phyloP scores from a whole-genome alignment of 1,139 yeast genomes.

The Pichia sp. region DNA sequence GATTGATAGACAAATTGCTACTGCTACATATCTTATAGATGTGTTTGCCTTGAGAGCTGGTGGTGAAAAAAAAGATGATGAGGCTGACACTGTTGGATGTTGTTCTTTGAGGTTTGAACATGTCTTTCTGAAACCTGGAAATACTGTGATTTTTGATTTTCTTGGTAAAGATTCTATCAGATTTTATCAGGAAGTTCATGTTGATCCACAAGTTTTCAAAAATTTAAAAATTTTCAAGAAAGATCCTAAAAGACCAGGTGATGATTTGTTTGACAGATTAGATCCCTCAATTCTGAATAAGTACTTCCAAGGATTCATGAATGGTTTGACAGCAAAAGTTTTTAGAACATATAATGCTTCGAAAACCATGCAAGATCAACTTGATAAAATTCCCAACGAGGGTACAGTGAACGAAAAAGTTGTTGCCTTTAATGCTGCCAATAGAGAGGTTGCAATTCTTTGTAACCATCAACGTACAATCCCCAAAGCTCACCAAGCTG shows the following conservation, averaged over 20 bases:
- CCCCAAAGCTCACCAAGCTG: slow-evolving; percentile 71
- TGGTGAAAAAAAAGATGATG: slow-evolving; percentile 95
- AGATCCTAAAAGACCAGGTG: slow-evolving; percentile 83
- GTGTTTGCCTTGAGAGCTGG: slow-evolving; percentile 97
- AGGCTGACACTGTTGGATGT: slow-evolving; percentile 97
- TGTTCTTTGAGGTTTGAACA: slow-evolving; percentile 91
- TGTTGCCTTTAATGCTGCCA: slow-evolving; percentile 86
- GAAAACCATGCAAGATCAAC: slow-evolving; percentile 91
- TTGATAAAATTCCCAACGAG: slow-evolving; percentile 71
- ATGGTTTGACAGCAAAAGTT: slow-evolving; percentile 91
- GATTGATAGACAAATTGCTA: slow-evolving; percentile 88
- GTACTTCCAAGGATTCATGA: slow-evolving; percentile 83
- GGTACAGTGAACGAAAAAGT: slow-evolving; percentile 88
- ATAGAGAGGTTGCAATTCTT: slow-evolving; percentile 86
- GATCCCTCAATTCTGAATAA: slow-evolving; percentile 79
- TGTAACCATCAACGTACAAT: slow-evolving; percentile 97
- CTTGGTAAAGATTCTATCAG: slow-evolving; percentile 94
- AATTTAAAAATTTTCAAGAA: slow-evolving; percentile 81
- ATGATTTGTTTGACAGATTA: slow-evolving; percentile 83
- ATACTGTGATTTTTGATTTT: slow-evolving; percentile 84
- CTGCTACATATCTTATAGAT: slow-evolving; percentile 89
- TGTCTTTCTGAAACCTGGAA: slow-evolving; percentile 78
- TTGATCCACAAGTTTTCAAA: slow-evolving; percentile 82
- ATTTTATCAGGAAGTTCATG: slow-evolving; percentile 87
- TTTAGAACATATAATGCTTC: slow-evolving; percentile 98